Percentiles rank a stretch among this genome's conserved stretches.
These are phyloP conservation scores for Xylaria palmicola DNA, from an alignment of 495 filamentous ascomycete genomes.

Conservation along the genomic window DNA sequence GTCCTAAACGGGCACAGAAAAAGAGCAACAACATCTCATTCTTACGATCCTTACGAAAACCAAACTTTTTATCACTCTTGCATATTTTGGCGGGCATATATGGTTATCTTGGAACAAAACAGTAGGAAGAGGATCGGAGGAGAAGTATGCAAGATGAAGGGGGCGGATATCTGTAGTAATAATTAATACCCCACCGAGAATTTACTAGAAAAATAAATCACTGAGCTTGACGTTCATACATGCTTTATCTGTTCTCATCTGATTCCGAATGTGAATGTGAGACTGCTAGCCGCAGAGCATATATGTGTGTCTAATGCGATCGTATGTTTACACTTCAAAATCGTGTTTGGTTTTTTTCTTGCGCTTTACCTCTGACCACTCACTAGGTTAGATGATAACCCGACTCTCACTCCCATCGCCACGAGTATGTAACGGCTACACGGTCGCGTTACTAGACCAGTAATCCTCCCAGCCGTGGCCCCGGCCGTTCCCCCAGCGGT, in stretches of 20 bases:
- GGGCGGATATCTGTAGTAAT: constrained; percentile 26
- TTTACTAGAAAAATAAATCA: constrained; percentile 18
- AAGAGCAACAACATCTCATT: constrained; percentile 28
- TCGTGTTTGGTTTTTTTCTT: too few species aligned
- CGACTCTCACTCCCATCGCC: too few species aligned
- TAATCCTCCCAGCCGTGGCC: too few species aligned
- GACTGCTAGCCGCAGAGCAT: too few species aligned
- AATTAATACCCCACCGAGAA: constrained; percentile 26
- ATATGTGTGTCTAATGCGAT: too few species aligned
- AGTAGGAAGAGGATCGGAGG: constrained; percentile 3
- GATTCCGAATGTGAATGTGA: background rate
- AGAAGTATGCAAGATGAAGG: constrained; percentile 1
- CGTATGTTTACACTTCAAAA: too few species aligned
- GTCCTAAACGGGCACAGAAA: constrained; percentile 9
- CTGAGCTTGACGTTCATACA: constrained; percentile 22
- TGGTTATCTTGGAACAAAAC: too few species aligned
- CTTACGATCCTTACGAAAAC: constrained; percentile 45
- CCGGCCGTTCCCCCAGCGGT: too few species aligned
- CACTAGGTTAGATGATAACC: too few species aligned
- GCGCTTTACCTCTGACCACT: too few species aligned
- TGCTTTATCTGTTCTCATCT: background rate
- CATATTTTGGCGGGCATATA: constrained; percentile 14
- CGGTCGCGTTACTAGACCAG: too few species aligned
- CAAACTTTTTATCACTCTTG: constrained; percentile 19
- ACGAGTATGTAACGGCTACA: too few species aligned